Evolutionary conservation across 441 rosid species (phyloP).

Genomic region (Populus tomentosa): DNA sequence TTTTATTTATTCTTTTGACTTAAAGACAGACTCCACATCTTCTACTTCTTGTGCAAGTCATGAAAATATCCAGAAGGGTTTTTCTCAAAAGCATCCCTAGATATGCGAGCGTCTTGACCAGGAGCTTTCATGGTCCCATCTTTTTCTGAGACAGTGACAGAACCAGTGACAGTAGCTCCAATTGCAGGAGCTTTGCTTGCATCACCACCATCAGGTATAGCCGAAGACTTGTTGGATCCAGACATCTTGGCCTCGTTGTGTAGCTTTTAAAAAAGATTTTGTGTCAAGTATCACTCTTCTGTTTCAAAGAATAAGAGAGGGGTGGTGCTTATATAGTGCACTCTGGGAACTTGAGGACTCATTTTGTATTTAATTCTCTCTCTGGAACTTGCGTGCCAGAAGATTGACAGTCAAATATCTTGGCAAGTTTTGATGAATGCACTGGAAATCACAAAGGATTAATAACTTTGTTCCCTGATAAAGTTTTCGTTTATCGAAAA

Average conservation of each 20-base stretch:
- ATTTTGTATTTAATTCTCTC: not conserved
- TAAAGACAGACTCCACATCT: no score
- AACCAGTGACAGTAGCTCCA: not conserved
- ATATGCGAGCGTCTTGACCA: not conserved
- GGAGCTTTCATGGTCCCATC: not conserved
- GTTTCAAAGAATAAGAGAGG: not conserved
- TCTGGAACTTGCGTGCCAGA: not conserved
- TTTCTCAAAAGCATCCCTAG: not conserved
- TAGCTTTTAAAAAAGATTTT: not conserved
- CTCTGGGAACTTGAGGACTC: not conserved
- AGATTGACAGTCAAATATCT: not conserved
- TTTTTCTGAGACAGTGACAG: not conserved
- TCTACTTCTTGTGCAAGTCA: not conserved
- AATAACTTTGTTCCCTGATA: not conserved
- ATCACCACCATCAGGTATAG: not conserved
- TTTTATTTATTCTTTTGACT: no score
- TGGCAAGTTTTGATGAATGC: not conserved
- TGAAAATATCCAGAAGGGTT: not conserved
- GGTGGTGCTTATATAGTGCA: not conserved
- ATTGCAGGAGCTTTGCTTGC: not conserved
- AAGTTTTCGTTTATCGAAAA: not conserved
- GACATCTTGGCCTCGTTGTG: not conserved
- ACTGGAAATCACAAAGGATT: not conserved
- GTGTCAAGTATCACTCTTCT: not conserved
- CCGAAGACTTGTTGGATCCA: not conserved